Percentiles rank a stretch among this genome's conserved stretches.
phyloP scores from a whole-genome alignment of 371 early-diverging fungal species.

The Blakeslea trispora region DNA sequence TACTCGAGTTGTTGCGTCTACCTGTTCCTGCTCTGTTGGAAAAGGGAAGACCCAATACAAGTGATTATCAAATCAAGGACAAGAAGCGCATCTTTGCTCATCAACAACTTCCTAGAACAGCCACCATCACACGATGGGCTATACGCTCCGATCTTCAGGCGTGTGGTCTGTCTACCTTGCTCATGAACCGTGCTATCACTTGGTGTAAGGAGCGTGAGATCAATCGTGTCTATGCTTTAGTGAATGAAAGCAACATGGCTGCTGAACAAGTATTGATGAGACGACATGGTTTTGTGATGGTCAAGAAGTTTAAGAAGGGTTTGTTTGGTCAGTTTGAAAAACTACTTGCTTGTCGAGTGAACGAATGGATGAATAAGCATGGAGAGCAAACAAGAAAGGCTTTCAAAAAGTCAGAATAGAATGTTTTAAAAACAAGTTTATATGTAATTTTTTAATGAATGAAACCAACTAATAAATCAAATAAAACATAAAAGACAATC shows the following conservation, averaged over 20 bases:
- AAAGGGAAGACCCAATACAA: constrained; percentile 1
- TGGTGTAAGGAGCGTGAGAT: constrained; percentile 44
- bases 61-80: constrained; percentile 1
- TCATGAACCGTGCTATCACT: constrained; percentile 40
- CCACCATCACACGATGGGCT: constrained; percentile 39
- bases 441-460: not conserved
- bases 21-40: constrained; percentile 16
- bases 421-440: not conserved
- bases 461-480: not conserved
- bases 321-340: constrained; percentile 36
- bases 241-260: constrained; percentile 36
- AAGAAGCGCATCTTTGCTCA: constrained; percentile 18
- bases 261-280: constrained; percentile 40
- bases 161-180: constrained; percentile 43
- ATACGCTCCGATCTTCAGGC: constrained; percentile 36
- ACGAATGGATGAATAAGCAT: constrained; percentile 25
- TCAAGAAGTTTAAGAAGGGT: constrained; percentile 26
- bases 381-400: constrained; percentile 22
- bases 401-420: constrained; percentile 8
- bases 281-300: constrained; percentile 42
- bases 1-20: constrained; percentile 18
- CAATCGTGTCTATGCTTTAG: constrained; percentile 36
- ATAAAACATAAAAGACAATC: not conserved
- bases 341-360: constrained; percentile 22
- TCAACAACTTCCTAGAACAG: constrained; percentile 36